phyloP scores from a whole-genome alignment of 768 basidiomycete species.

The Lyophyllum atratum region DNA sequence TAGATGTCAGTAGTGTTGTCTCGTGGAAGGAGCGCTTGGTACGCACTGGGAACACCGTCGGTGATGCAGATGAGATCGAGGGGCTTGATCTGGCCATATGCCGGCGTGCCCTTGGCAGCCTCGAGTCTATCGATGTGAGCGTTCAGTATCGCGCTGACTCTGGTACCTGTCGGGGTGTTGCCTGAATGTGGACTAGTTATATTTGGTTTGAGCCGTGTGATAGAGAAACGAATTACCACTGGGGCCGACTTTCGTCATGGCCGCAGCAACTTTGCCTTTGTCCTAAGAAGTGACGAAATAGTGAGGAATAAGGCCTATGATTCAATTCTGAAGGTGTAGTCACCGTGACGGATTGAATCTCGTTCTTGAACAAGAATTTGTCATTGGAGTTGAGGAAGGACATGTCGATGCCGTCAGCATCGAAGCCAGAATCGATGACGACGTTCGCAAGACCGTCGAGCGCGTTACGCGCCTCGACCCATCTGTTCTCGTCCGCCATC shows the following conservation, averaged over 20 bases:
- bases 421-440: slow-evolving; percentile 6
- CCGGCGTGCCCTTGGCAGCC: not conserved
- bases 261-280: slow-evolving; percentile 1
- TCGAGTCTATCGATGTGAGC: slow-evolving; percentile 3
- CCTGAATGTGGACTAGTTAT: not conserved
- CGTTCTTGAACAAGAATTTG: not conserved
- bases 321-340: not conserved
- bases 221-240: not conserved
- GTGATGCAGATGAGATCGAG: slow-evolving; percentile 12
- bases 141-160: not conserved
- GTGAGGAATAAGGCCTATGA: not conserved
- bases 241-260: not conserved
- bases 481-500: slow-evolving; percentile 8
- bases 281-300: not conserved
- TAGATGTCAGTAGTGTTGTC: no score
- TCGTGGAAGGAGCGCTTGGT: no score
- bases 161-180: slow-evolving; percentile 2
- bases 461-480: slow-evolving; percentile 8
- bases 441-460: slow-evolving; percentile 4
- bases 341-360: not conserved
- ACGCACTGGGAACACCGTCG: slow-evolving; percentile 10
- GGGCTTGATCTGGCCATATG: slow-evolving; percentile 7
- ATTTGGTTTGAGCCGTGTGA: not conserved
- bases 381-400: slow-evolving; percentile 5
- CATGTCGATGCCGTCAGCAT: slow-evolving; percentile 5